Evolutionary conservation across 2,329 filamentous ascomycete genomes (phyloP), one percentile per base, ranked within the genome.

Genomic region (Nigrospora osmanthi): DNA sequence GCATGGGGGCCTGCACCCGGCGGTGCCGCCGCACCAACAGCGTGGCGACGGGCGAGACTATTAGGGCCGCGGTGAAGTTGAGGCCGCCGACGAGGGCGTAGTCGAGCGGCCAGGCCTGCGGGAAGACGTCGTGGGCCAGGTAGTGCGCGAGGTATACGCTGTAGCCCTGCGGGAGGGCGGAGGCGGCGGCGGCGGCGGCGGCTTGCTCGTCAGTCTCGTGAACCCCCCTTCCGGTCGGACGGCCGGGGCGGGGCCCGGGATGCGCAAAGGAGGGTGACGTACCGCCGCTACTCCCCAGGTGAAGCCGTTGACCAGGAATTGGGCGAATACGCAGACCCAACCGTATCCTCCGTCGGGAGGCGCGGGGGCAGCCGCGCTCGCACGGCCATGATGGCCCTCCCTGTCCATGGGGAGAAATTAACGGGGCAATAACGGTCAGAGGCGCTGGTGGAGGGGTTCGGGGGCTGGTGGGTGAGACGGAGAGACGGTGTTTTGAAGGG

Each of bases 1-100:
- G 52, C 55, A 83, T 67, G 0, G 65, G 62, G 6, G 49, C 42
- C 4, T 57, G 14, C 11, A 57, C 58, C 4, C 19, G 19, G 3
- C 68, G 67, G 4, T 64, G 49, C 2, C 53, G 46, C 6, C 53
- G 51, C 9, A 56, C 57, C 6, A 52, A 42, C 15, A 59, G 45
- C 0, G 60, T 58, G 2, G 58, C 57, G 0, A 68, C 42, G 2
- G 77, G 76, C 19, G 72, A 61, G 9, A 68, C 51, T 3, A 69
- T 46, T 35, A 69, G 56, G 3, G 59, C 55, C 34, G 58, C 64
- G 2, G 70, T 72, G 46, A 80, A 73, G 32, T 69, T 73, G 1
- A 83, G 66, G 0, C 74, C 75, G 17, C 80, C 80, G 17, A 83
- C 69, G 47, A 83, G 75, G 28, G 79, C 78, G 50, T 75, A 83